Evolutionary conservation across 805 yeast genomes (phyloP), one percentile per base, ranked within the genome.

Genomic region (Monosporozyma servazzii): DNA sequence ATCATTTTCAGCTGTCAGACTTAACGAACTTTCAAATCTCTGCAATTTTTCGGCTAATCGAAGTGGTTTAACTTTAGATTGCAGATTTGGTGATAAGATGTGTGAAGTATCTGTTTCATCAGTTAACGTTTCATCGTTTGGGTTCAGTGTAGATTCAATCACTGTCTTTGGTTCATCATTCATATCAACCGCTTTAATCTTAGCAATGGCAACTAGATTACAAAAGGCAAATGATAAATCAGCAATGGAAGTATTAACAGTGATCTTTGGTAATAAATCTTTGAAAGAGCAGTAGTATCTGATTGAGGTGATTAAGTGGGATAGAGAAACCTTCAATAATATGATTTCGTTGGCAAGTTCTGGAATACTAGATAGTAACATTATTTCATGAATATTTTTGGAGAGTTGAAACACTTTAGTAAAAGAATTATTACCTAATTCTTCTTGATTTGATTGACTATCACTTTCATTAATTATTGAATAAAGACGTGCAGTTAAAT

Each of bases 291-390:
- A 79, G 65, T 73, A 85, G 62, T 88, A 87, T 60, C 96, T 75
- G 0, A 90, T 78, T 0, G 88, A 76, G 3, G 96, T 82, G 42
- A 91, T 79, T 0, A 82, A 78, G 66, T 85, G 88, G 17, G 89
- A 80, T 23, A 86, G 77, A 0, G 91, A 75, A 45, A 84, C 83
- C 51, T 83, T 78, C n/a, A 59, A 20, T 23, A 79, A 61, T 44
- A 73, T 64, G 43, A 81, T 66, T 62, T 72, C 68, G 53, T 77
- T 73, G 52, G 73, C 60, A 49, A 64, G 64, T 20, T 61, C 60
- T 11, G 67, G 61, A 2, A 58, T 45, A 44, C 57, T 62, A 3
- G 58, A 60, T 3, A 56, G 40, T 8, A 47, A 29, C n/a, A 62
- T 44, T 7, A 66, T 51, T 48, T 60, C 56, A 23, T 60, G 53